A percentile compares a stretch with the other conserved stretches of the same genome.
phyloP scores from a whole-genome alignment of 2,329 filamentous ascomycete genomes.

The Colletotrichum australisinense region DNA sequence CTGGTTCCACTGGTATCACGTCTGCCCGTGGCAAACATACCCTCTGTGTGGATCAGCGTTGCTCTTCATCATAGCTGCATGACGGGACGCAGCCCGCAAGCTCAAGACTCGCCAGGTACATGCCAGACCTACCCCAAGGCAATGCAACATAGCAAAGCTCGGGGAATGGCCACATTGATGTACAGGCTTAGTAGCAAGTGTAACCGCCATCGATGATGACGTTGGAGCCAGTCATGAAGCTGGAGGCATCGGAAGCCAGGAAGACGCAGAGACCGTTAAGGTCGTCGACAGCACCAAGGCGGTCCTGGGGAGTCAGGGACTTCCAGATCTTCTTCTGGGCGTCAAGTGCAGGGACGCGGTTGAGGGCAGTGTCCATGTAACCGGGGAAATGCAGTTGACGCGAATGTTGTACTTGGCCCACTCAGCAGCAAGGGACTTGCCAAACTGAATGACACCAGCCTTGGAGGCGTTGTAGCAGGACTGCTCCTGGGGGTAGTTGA shows the following conservation, averaged over 20 bases:
- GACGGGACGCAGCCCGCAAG: neutral
- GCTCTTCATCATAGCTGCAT: constrained; percentile 12
- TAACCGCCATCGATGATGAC: constrained; percentile 78
- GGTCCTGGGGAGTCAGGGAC: constrained; percentile 77
- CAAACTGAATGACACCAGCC: constrained; percentile 81
- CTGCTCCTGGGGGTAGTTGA: constrained; percentile 90
- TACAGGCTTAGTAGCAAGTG: constrained; percentile 64
- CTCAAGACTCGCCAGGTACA: constrained; percentile 1
- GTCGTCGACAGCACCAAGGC: constrained; percentile 79
- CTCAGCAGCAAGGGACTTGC: constrained; percentile 84
- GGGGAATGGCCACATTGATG: neutral
- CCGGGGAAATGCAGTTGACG: constrained; percentile 86
- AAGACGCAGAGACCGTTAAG: constrained; percentile 83
- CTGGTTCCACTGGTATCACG: constrained; percentile 23
- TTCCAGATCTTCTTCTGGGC: constrained; percentile 87
- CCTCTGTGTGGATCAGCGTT: constrained; percentile 17
- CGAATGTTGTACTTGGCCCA: constrained; percentile 86
- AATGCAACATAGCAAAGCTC: neutral
- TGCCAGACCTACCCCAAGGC: neutral
- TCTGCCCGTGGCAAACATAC: constrained; percentile 21
- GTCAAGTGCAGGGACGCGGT: constrained; percentile 81
- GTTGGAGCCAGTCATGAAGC: constrained; percentile 84
- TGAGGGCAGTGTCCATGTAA: constrained; percentile 88
- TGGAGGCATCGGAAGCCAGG: constrained; percentile 77
- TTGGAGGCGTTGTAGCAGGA: constrained; percentile 87